These are phyloP conservation scores for Coriaria nepalensis DNA, from an alignment of 306 rosid species.

Conservation along the genomic window DNA sequence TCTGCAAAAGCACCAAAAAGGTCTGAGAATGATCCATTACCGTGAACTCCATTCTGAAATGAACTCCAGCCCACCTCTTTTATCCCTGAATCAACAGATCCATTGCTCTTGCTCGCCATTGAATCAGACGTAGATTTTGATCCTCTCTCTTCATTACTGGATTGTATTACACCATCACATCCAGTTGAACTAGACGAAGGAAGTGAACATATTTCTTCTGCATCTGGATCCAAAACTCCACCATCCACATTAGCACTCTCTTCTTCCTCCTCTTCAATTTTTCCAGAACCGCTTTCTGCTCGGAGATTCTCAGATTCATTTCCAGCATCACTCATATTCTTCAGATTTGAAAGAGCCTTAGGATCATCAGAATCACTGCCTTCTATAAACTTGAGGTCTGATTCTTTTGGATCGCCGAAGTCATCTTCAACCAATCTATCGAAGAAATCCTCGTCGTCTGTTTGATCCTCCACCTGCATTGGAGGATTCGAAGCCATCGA, in stretches of 20 bases:
- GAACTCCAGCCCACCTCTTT: slow-evolving; percentile 77
- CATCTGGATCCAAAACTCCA: slow-evolving; percentile 14
- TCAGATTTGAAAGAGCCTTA: slow-evolving; percentile 39
- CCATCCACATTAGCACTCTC: slow-evolving; percentile 15
- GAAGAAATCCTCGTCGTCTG: slow-evolving; percentile 82
- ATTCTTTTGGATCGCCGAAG: slow-evolving; percentile 16
- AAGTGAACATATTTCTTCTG: slow-evolving; percentile 15
- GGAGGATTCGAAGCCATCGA: slow-evolving; percentile 82
- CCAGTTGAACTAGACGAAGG: slow-evolving; percentile 21
- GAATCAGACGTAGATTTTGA: slow-evolving; percentile 12
- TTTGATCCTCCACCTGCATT: slow-evolving; percentile 71
- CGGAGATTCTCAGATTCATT: slow-evolving; percentile 25
- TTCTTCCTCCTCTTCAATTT: slow-evolving; percentile 6
- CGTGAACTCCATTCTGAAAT: slow-evolving; percentile 38
- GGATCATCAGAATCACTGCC: slow-evolving; percentile 49
- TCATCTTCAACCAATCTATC: slow-evolving; percentile 83
- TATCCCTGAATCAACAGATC: slow-evolving; percentile 25
- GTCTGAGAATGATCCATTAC: slow-evolving; percentile 58
- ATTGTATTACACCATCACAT: slow-evolving; percentile 16
- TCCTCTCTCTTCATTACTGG: slow-evolving; percentile 19
- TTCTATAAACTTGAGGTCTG: slow-evolving; percentile 17
- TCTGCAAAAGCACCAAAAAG: slow-evolving; percentile 55
- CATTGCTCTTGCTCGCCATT: slow-evolving; percentile 17
- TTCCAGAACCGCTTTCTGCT: slow-evolving; percentile 15
- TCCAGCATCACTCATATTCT: slow-evolving; percentile 23